These are phyloP conservation scores for Cercospora beticola DNA, from an alignment of 2,329 filamentous ascomycete species.

Conservation along the genomic window DNA sequence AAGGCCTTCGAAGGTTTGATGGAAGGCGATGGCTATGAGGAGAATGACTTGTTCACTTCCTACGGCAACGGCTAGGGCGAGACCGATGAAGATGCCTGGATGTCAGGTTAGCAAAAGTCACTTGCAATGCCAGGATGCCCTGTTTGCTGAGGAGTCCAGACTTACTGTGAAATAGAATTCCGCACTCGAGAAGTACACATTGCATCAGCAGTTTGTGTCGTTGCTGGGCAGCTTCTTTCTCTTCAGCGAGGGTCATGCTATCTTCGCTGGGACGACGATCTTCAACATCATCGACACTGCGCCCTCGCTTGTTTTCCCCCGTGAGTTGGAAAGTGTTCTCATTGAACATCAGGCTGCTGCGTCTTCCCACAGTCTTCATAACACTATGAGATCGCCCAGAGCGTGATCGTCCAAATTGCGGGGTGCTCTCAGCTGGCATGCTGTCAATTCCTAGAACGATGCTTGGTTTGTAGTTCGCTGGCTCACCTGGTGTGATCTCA, in stretches of 20 bases:
- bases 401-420: conserved; percentile 49
- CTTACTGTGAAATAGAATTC: conserved; percentile 65
- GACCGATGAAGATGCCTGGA: conserved; percentile 63
- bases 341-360: not conserved
- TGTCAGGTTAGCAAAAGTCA: conserved; percentile 34
- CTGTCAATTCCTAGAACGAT: not conserved
- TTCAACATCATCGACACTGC: not conserved
- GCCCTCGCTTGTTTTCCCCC: not conserved
- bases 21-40: conserved; percentile 65
- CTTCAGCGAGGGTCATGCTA: conserved; percentile 16
- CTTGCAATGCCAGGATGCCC: not conserved
- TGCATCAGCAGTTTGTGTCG: conserved; percentile 65
- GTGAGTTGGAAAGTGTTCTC: conserved; percentile 2
- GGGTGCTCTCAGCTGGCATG: conserved; percentile 73
- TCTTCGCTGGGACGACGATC: conserved; percentile 11
- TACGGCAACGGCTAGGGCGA: conserved; percentile 65
- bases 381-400: conserved; percentile 20
- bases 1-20: conserved; percentile 66
- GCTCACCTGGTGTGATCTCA: conserved; percentile 17
- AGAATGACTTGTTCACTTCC: conserved; percentile 62
- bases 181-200: conserved; percentile 69
- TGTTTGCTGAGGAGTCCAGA: not conserved
- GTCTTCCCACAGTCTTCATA: conserved; percentile 6
- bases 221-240: conserved; percentile 35
- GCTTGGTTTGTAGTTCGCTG: not conserved